Evolutionary conservation across 2,329 filamentous ascomycete species (phyloP), one percentile per base, ranked within the genome.

Genomic region (Dactylellina cionopaga): DNA sequence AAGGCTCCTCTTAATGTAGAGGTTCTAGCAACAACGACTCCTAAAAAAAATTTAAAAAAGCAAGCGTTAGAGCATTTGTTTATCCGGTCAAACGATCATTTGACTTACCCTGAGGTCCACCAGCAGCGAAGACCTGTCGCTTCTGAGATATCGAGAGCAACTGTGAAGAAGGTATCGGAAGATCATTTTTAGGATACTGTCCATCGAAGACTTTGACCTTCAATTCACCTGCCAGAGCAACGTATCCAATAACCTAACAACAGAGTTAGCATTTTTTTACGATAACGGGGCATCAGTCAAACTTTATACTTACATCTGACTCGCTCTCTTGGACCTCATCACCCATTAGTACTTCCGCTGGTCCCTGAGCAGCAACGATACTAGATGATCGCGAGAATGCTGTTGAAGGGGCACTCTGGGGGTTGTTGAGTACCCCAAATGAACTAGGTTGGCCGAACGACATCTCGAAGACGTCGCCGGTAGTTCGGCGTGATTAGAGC

Each of bases 121-220:
- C 95, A 51, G 93, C 95, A 27, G 94, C 94, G 60, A 97, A 84
- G 19, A 99, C 85, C 39, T 92, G 92, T 80, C 88, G 89, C 72
- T 85, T 87, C 29, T 92, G 89, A 60, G 94, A 92, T 75, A 98
- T 86, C 78, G 90, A 90, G 74, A 99, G 84, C 35, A 99, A 88
- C 1, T 92, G 96, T 10, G 92, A 88, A 44, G 90, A 92, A 3
- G 91, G 84, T 1, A 90, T 84, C 29, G 95, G 94, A 22, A 91
- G 84, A 35, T 88, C 71, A 55, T 80, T 77, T 31, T 79, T 83
- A 72, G 80, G 77, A 39, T 90, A 87, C 93, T 94, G 98, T 79
- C 89, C 84, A 17, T 88, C 85, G 13, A 92, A 91, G 41, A 98
- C 83, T 79, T 89, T 90, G 76, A 98, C 82, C 81, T 94, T 96